Base-by-base conservation (phyloP, 1,284 basidiomycete genomes). In the Heterobasidion parviporum region DNA sequence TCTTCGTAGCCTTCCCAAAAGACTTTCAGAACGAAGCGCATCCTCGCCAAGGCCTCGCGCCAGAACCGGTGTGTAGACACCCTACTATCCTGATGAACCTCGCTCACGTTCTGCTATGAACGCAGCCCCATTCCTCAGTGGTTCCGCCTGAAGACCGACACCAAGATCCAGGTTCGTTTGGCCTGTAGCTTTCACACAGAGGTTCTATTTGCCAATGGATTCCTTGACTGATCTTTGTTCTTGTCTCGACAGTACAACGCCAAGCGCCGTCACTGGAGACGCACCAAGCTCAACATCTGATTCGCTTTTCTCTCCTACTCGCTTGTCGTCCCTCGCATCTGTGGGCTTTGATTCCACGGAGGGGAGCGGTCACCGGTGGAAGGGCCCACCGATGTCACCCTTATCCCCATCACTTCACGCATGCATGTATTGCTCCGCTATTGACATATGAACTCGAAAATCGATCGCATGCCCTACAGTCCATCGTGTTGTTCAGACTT, bases 81-180 rank as follows among this genome's bases (percentile, higher is more conserved):
- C 15, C 56, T 53, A 53, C 36, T 16, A 34, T 18, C 32, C 34
- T n/a, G 15, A 36, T 50, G 3, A 32, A 12, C 9, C 49, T 15
- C 32, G 18, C 36, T 54, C 64, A 49, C 47, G 12, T 35, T 47
- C 20, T 35, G 49, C 36, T 43, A 47, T 59, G 60, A 41, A 52
- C 60, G 34, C 57, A 92, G 91, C 70, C 94, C 94, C 63, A 96
- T 98, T 62, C 95, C 94, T 62, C 93, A 96, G 70, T 98, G 94
- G 95, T 98, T 95, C 86, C 92, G 94, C 67, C 80, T 98, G 63
- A 98, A 97, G 84, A 89, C 92, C 65, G 95, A 94, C 74, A 91
- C 85, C 62, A 95, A 94, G 78, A 95, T 95, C 68, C 91, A 93
- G 74, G 91, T 94, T 71, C 72, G 86, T 67, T 16, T n/a, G n/a